Evolutionary conservation across 2,329 filamentous ascomycete genomes (phyloP).

Genomic region (Colletotrichum sp.): DNA sequence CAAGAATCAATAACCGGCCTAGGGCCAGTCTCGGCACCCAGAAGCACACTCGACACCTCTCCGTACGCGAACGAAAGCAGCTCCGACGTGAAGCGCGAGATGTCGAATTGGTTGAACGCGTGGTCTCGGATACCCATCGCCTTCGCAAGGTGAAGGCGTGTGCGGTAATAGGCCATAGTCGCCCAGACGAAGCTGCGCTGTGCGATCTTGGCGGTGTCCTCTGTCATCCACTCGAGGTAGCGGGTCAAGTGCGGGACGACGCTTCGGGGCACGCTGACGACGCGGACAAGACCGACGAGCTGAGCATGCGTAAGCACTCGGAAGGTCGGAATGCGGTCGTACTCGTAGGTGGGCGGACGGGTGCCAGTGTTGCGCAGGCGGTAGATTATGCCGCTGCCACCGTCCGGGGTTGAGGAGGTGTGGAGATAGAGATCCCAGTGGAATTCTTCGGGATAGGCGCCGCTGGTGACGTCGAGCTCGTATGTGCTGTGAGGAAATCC

Average conservation of each 20-base stretch:
- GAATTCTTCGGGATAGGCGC: slow-evolving; percentile 32
- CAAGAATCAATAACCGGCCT: not conserved
- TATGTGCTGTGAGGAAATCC: slow-evolving; percentile 17
- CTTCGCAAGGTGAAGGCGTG: slow-evolving; percentile 28
- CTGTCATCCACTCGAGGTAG: slow-evolving; percentile 38
- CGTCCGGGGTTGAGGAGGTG: slow-evolving; percentile 23
- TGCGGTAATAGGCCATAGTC: slow-evolving; percentile 30
- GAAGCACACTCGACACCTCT: not conserved
- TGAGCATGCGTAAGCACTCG: slow-evolving; percentile 16
- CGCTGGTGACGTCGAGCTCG: slow-evolving; percentile 21
- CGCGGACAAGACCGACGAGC: slow-evolving; percentile 35
- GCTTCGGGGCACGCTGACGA: slow-evolving; percentile 27
- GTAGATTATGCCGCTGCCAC: slow-evolving; percentile 2
- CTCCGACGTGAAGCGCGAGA: slow-evolving; percentile 31
- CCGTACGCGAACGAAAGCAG: slow-evolving; percentile 32
- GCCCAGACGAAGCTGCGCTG: slow-evolving; percentile 34
- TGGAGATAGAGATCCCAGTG: slow-evolving; percentile 42
- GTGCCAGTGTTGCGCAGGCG: slow-evolving; percentile 1
- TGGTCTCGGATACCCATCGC: slow-evolving; percentile 11
- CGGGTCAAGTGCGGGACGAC: slow-evolving; percentile 25
- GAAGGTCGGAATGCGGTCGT: not conserved
- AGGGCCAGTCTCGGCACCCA: not conserved
- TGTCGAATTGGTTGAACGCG: slow-evolving; percentile 26
- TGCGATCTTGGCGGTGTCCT: slow-evolving; percentile 26
- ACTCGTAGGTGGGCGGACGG: not conserved